These are phyloP conservation scores for Trichoderma harzianum DNA, from an alignment of 2,329 filamentous ascomycete species.

Conservation along the genomic window DNA sequence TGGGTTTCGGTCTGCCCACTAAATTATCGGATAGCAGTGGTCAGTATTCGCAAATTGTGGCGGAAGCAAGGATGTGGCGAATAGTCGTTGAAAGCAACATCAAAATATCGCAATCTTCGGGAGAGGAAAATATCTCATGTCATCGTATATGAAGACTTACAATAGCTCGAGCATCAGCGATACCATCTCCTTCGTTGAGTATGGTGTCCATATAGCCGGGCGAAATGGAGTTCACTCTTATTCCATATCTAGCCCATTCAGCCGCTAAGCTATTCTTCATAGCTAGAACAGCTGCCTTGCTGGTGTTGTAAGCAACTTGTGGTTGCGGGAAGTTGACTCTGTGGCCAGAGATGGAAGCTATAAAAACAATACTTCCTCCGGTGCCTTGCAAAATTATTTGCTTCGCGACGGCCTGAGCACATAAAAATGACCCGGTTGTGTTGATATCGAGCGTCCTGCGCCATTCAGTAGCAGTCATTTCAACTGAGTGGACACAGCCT, in stretches of 20 bases:
- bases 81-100: no score
- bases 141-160: constrained; percentile 22
- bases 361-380: constrained; percentile 62
- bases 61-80: fast-evolving
- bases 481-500: constrained; percentile 56
- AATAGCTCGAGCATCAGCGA: constrained; percentile 42
- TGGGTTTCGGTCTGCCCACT: constrained; percentile 58
- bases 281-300: constrained; percentile 63
- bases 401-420: neutral
- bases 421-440: constrained; percentile 48
- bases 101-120: neutral
- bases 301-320: constrained; percentile 68
- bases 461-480: constrained; percentile 47
- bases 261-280: constrained; percentile 64
- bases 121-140: neutral
- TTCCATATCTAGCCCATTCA: constrained; percentile 69
- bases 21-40: constrained; percentile 28
- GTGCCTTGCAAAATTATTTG: constrained; percentile 48
- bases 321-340: constrained; percentile 69
- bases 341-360: constrained; percentile 65
- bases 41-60: neutral
- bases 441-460: constrained; percentile 68
- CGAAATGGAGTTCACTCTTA: constrained; percentile 65
- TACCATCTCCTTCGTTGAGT: constrained; percentile 61
- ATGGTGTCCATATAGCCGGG: constrained; percentile 78